Conservation (phyloP, 2,329 filamentous ascomycete genomes). For the Ophiostoma australiae region DNA sequence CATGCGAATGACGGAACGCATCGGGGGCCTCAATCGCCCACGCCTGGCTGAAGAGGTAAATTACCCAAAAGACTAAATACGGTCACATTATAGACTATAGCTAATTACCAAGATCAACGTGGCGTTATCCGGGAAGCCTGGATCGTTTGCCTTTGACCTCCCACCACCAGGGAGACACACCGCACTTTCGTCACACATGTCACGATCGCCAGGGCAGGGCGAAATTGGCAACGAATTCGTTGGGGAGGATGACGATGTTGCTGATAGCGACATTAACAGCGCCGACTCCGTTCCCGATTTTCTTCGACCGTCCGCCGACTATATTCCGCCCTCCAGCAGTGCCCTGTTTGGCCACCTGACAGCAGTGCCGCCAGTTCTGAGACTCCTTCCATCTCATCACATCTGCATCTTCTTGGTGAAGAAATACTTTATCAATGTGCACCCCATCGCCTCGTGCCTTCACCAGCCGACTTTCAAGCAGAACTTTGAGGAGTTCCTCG, state of each 20-base stretch:
- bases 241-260: slow-evolving; percentile 1
- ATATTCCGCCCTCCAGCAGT: slow-evolving; percentile 62
- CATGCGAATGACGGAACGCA: slow-evolving; percentile 67
- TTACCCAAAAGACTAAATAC: background rate
- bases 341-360: slow-evolving; percentile 58
- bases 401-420: slow-evolving; percentile 58
- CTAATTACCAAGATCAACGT: slow-evolving; percentile 21
- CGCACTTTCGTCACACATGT: background rate
- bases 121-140: slow-evolving; percentile 18
- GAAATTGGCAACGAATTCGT: background rate
- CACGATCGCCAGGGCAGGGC: background rate
- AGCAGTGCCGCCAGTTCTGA: slow-evolving; percentile 48
- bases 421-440: slow-evolving; percentile 64
- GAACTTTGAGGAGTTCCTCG: slow-evolving; percentile 63
- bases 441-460: slow-evolving; percentile 62
- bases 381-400: slow-evolving; percentile 55
- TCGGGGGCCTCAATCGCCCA: slow-evolving; percentile 67
- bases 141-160: slow-evolving; percentile 18
- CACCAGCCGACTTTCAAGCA: slow-evolving; percentile 63
- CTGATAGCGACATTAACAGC: slow-evolving; percentile 23
- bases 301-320: slow-evolving; percentile 59
- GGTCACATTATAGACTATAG: background rate
- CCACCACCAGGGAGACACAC: background rate
- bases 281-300: slow-evolving; percentile 44
- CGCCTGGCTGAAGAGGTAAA: slow-evolving; percentile 65